Evolutionary conservation across 805 yeast species (phyloP).

Genomic region (Lipomyces spencermartinsiae): DNA sequence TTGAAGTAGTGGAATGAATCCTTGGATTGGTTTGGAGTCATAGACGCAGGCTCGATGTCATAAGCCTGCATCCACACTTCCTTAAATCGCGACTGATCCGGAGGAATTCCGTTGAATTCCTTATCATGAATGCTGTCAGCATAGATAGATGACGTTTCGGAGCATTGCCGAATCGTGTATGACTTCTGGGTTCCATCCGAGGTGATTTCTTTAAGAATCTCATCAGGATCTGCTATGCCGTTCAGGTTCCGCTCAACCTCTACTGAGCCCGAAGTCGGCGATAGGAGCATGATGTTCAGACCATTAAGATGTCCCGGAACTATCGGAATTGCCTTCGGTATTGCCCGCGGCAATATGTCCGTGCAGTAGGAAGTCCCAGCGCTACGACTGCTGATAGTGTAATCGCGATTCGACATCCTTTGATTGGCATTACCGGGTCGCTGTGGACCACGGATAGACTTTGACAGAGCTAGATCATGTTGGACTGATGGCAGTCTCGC

Average conservation of each 20-base stretch:
- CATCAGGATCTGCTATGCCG: neutral
- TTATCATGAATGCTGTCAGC: neutral
- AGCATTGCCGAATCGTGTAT: neutral
- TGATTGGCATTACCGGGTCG: neutral
- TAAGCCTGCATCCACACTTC: neutral
- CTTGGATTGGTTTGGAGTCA: neutral
- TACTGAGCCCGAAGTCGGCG: neutral
- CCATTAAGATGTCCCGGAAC: neutral
- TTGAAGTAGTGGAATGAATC: neutral
- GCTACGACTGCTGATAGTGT: neutral
- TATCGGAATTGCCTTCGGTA: neutral
- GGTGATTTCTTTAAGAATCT: neutral
- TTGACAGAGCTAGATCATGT: neutral
- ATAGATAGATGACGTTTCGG: neutral
- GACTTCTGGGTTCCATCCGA: neutral
- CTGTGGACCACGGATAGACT: neutral
- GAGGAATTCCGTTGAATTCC: conserved; percentile 1
- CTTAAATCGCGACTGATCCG: neutral
- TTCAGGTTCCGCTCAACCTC: neutral
- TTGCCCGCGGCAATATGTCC: neutral
- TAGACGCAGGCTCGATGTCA: neutral
- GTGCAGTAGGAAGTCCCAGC: neutral
- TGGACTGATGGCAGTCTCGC: neutral
- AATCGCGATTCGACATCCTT: too few relatives aligned
- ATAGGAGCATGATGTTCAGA: neutral